Percentiles rank a stretch among this genome's conserved stretches.
Evolutionary conservation across 345 rosid species (phyloP).

Genomic region (Boechera stricta): DNA sequence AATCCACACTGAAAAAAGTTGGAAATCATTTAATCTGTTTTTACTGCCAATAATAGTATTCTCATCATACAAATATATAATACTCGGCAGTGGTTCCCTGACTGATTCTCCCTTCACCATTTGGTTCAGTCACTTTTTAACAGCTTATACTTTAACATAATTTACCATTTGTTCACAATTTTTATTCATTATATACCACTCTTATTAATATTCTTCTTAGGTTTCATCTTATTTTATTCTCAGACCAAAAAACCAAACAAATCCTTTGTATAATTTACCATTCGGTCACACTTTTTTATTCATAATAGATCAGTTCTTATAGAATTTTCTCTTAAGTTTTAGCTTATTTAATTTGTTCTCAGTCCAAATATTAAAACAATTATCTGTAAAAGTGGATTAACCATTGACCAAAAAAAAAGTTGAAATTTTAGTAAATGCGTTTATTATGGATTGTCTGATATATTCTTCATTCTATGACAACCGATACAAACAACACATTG

Average conservation of each 20-base stretch:
- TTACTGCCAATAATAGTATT: neutral
- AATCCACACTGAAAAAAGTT: neutral
- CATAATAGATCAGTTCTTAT: neutral
- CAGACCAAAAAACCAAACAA: neutral
- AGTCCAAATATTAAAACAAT: neutral
- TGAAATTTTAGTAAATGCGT: slow-evolving; percentile 6
- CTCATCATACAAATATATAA: too few species aligned
- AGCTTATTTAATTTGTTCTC: neutral
- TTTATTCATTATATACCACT: neutral
- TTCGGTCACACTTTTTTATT: neutral
- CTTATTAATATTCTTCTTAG: neutral
- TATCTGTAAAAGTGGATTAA: neutral
- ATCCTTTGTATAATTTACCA: neutral
- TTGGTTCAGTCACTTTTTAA: neutral
- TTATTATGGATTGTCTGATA: slow-evolving; percentile 5
- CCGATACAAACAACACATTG: slow-evolving; percentile 32
- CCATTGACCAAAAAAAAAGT: neutral
- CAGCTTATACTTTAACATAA: neutral
- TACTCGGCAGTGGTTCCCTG: neutral
- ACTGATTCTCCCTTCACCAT: neutral
- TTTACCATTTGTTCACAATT: slow-evolving; percentile 1
- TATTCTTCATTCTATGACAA: slow-evolving; percentile 23
- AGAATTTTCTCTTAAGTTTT: too few species aligned
- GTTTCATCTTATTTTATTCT: neutral
- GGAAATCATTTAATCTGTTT: neutral